These are phyloP conservation scores for Ceratobasidium papillatum DNA, from an alignment of 1,284 basidiomycete species.

Conservation along the genomic window DNA sequence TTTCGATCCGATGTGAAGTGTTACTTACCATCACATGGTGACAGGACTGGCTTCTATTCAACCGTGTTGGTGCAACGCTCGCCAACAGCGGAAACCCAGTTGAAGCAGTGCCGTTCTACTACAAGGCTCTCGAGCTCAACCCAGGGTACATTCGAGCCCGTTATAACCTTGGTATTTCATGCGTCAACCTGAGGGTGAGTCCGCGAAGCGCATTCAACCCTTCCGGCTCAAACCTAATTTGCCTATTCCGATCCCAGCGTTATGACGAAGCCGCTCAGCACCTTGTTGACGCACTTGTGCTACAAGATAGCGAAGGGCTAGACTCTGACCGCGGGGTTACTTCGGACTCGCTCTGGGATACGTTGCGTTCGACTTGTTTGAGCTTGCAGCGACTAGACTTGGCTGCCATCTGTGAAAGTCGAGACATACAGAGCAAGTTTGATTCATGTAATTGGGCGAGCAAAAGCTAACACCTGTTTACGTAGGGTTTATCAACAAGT, in stretches of 20 bases:
- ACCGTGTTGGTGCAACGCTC: constrained; percentile 94
- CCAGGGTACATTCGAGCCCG: constrained; percentile 93
- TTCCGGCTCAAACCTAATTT: neutral
- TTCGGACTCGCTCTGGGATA: constrained; percentile 83
- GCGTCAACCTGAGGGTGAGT: constrained; percentile 82
- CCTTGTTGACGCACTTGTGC: constrained; percentile 82
- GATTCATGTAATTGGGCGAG: neutral
- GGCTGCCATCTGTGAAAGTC: constrained; percentile 71
- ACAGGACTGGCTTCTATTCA: constrained; percentile 92
- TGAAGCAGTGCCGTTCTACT: constrained; percentile 90
- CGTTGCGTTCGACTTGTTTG: constrained; percentile 79
- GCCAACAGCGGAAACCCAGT: constrained; percentile 89
- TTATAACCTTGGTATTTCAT: constrained; percentile 90
- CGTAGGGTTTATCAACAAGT: constrained; percentile 28
- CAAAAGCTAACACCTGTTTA: neutral
- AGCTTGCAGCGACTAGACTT: constrained; percentile 79
- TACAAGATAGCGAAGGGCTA: constrained; percentile 82
- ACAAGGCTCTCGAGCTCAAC: constrained; percentile 87
- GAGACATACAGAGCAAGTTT: constrained; percentile 73
- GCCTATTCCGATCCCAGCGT: constrained; percentile 56
- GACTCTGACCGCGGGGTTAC: constrained; percentile 69
- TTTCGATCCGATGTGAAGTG: neutral
- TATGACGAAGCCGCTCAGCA: constrained; percentile 86
- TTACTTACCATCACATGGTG: neutral
- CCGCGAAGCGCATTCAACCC: neutral